Base-by-base conservation (phyloP, 1,139 yeast species). In the Blastobotrys arbuscula region DNA sequence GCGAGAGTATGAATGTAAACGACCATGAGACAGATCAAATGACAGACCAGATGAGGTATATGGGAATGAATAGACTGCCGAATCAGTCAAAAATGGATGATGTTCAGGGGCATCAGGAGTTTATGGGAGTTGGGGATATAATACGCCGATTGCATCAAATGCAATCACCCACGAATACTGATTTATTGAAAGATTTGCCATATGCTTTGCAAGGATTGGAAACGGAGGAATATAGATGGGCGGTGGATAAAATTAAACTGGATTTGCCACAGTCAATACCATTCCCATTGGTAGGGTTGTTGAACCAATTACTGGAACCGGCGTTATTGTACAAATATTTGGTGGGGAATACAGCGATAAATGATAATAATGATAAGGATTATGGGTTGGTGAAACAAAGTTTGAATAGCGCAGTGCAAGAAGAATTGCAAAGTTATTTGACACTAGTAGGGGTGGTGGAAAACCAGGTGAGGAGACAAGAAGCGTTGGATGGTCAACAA, bases 181-280 rank as follows among this genome's bases (percentile, higher is more conserved):
- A 71, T 3, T 73, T 88, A 2, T 59, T 85, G 45, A 70, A 72
- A 13, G 82, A 77, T 54, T 66, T 87, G 4, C 78, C 84, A 2
- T 89, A 77, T 62, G 77, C 87, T 0, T 66, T 90, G 30, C 73
- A 83, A 21, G 97, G 96, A 0, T 74, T 86, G 7, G 84, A 85
- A 42, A 81, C 95, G 1, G 76, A 75, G 38, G 58, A 79, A 39
- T 76, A 88, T 45, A 73, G 78, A 1, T 76, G 84, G 65, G 57
- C 61, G 13, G 16, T 21, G 8, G 58, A 28, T 18, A 45, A 45
- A 28, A 20, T 47, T 5, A 40, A 42, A 18, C 47, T 55, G 31
- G 50, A 47, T 20, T 63, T 86, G 10, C 89, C 95, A 0, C 56
- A 67, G 0, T 67, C 71, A 34, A 64, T 86, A 12, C 77, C 81